Evolutionary conservation across 1,284 basidiomycete genomes (phyloP).

Genomic region (Cerrena zonata): DNA sequence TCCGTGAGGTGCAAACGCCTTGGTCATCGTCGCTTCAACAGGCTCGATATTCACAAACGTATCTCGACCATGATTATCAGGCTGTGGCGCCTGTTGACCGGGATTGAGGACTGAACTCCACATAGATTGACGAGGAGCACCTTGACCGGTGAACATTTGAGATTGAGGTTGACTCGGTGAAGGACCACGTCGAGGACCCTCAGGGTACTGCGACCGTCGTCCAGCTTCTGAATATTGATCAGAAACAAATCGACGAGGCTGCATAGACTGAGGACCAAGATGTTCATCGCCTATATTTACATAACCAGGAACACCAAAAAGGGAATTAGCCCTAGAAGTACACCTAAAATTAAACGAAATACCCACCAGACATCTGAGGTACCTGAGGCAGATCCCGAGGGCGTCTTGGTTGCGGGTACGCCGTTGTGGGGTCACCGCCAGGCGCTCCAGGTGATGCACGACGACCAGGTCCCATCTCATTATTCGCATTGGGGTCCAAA

Average conservation of each 20-base stretch:
- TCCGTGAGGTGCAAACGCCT: conserved; percentile 91
- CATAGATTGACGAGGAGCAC: conserved; percentile 54
- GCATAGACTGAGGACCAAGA: conserved; percentile 18
- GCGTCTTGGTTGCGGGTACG: conserved; percentile 26
- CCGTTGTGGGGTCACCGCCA: conserved; percentile 13
- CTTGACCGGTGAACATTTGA: conserved; percentile 31
- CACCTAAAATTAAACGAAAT: conserved; percentile 9
- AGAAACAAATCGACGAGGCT: conserved; percentile 23
- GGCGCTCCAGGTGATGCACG: conserved; percentile 21
- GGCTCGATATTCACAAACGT: conserved; percentile 82
- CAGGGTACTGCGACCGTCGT: conserved; percentile 34
- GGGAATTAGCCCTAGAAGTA: neutral
- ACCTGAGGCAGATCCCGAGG: conserved; percentile 40
- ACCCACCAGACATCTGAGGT: conserved; percentile 30
- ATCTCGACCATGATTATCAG: conserved; percentile 32
- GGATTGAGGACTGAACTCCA: conserved; percentile 86
- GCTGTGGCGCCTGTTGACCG: conserved; percentile 39
- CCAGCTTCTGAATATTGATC: conserved; percentile 39
- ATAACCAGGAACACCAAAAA: conserved; percentile 8
- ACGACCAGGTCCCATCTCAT: conserved; percentile 23
- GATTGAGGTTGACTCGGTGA: conserved; percentile 37
- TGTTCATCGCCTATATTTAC: conserved; percentile 21
- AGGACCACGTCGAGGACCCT: conserved; percentile 39
- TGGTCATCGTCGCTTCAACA: conserved; percentile 72
- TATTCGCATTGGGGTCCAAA: conserved; percentile 12